phyloP scores from a whole-genome alignment of 2,329 filamentous ascomycete species.

The Diaporthe nobilis region DNA sequence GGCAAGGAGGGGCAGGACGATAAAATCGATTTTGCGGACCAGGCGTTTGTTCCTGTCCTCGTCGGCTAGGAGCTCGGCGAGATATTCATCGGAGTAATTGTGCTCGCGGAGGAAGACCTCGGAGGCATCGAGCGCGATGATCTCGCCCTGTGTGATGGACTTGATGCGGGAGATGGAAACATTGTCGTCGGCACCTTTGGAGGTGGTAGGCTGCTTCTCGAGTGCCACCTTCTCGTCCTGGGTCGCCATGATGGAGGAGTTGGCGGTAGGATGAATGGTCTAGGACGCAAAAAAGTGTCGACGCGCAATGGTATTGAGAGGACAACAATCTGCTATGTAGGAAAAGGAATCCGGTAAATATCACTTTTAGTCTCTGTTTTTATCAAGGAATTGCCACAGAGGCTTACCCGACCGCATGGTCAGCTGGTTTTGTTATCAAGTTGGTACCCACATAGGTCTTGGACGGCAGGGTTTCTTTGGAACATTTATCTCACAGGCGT shows the following conservation, averaged over 20 bases:
- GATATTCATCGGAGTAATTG: constrained; percentile 39
- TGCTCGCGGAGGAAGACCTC: constrained; percentile 43
- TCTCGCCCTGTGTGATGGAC: constrained; percentile 38
- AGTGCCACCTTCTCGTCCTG: constrained; percentile 16
- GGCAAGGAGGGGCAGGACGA: constrained; percentile 65
- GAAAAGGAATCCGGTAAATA: not conserved
- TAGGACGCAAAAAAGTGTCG: not conserved
- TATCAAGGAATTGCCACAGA: constrained; percentile 32
- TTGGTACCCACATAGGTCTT: constrained; percentile 27
- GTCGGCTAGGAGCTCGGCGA: constrained; percentile 59
- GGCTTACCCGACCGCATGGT: not conserved
- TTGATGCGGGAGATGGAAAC: constrained; percentile 39
- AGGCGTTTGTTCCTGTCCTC: constrained; percentile 48
- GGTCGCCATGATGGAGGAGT: constrained; percentile 21
- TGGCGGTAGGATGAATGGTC: not conserved
- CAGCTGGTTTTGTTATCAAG: constrained; percentile 5
- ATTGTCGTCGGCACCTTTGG: constrained; percentile 33
- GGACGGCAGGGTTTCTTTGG: constrained; percentile 1
- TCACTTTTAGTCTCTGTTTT: not conserved
- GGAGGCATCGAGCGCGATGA: constrained; percentile 39
- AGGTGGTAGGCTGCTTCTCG: constrained; percentile 32
- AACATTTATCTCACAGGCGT: not conserved
- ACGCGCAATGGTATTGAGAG: not conserved
- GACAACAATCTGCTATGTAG: not conserved
- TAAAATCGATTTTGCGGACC: constrained; percentile 63